Conservation (phyloP, 108 stramenopile genomes). For the Mayamaea pseudoterrestris region DNA sequence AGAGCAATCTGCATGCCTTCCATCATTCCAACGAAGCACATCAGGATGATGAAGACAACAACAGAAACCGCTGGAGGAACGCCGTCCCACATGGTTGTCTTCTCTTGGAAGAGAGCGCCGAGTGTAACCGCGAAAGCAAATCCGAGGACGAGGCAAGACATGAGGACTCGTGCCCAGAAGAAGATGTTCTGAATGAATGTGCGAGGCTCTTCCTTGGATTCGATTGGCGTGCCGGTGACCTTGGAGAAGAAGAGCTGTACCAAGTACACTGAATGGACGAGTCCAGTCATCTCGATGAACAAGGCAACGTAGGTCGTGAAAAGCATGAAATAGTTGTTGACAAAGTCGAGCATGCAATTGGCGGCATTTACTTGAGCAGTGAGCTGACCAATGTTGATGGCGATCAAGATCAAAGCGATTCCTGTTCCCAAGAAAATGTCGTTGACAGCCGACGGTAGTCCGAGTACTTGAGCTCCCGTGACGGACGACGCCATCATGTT, state of each 20-base stretch:
- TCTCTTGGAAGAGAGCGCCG: slow-evolving; percentile 18
- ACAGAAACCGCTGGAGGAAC: slow-evolving; percentile 21
- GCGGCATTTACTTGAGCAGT: slow-evolving; percentile 46
- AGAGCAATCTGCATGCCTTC: slow-evolving; percentile 56
- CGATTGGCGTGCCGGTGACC: slow-evolving; percentile 3
- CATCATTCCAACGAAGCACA: slow-evolving; percentile 36
- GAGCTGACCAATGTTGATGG: slow-evolving; percentile 24
- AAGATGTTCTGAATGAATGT: slow-evolving; percentile 9
- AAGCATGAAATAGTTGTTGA: slow-evolving; percentile 53
- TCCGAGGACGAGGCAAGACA: slow-evolving; percentile 24
- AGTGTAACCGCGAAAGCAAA: slow-evolving; percentile 46
- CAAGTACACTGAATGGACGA: slow-evolving; percentile 49
- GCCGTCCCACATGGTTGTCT: slow-evolving; percentile 30
- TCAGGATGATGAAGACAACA: slow-evolving; percentile 24
- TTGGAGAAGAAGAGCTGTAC: slow-evolving; percentile 26
- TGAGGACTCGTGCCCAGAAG: slow-evolving; percentile 40
- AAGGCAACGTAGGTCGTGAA: slow-evolving; percentile 28
- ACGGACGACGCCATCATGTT: slow-evolving; percentile 14
- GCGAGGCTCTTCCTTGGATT: background rate
- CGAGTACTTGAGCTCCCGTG: slow-evolving; percentile 7
- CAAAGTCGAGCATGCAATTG: slow-evolving; percentile 47
- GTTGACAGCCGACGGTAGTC: slow-evolving; percentile 2
- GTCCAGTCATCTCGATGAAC: slow-evolving; percentile 44
- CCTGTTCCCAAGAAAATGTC: slow-evolving; percentile 17
- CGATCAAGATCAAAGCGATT: slow-evolving; percentile 25